Conservation (phyloP, 371 early-diverging fungal genomes). For the Batkoa obscura region DNA sequence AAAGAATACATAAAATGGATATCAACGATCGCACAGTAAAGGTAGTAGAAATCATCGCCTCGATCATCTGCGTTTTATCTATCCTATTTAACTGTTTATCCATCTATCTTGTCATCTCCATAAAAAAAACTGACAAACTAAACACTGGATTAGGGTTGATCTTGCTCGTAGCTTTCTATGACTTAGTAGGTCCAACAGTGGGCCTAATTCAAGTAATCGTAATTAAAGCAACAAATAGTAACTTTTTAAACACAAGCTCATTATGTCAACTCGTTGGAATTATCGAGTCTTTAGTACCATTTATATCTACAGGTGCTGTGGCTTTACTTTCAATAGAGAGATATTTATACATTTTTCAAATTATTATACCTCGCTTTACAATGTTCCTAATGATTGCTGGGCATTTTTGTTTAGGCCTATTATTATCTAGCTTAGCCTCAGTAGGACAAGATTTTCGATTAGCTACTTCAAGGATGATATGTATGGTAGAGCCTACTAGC, state of each 20-base stretch:
- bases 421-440: background rate
- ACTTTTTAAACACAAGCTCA: too few relatives aligned
- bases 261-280: slow-evolving; percentile 1
- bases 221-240: too few relatives aligned
- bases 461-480: background rate
- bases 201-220: background rate
- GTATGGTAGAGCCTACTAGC: background rate
- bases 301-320: background rate
- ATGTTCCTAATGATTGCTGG: too few relatives aligned
- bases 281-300: background rate
- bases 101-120: too few relatives aligned
- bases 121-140: too few relatives aligned
- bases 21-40: too few relatives aligned
- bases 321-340: background rate
- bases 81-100: too few relatives aligned
- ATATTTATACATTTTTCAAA: background rate
- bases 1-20: too few relatives aligned
- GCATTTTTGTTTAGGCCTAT: background rate
- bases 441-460: background rate
- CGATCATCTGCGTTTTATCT: too few relatives aligned
- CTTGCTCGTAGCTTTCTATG: background rate
- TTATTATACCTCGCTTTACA: too few relatives aligned
- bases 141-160: background rate
- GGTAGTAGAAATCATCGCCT: too few relatives aligned
- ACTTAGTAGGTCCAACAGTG: background rate